phyloP scores from a whole-genome alignment of 805 yeast species.

The Hanseniaspora pseudoguilliermondii region DNA sequence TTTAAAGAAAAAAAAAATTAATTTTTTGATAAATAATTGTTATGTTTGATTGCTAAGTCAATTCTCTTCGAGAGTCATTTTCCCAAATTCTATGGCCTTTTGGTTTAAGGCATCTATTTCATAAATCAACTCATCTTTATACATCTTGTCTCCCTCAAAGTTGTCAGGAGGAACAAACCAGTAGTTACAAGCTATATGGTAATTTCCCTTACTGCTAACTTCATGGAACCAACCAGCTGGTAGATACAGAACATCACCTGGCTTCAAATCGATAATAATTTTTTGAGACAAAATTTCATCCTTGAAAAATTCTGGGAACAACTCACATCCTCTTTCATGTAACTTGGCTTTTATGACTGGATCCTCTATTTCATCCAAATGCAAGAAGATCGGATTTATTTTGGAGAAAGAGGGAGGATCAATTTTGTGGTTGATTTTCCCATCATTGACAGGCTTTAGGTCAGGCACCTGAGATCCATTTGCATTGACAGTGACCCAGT shows the following conservation, averaged over 20 bases:
- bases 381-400: constrained; percentile 52
- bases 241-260: constrained; percentile 55
- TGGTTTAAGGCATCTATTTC: constrained; percentile 36
- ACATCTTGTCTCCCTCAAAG: background rate
- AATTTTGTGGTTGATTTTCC: constrained; percentile 20
- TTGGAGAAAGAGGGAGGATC: constrained; percentile 62
- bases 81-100: constrained; percentile 21
- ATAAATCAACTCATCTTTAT: constrained; percentile 16
- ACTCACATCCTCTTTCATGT: constrained; percentile 26
- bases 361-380: constrained; percentile 39
- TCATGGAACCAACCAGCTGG: constrained; percentile 81
- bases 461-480: constrained; percentile 51
- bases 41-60: background rate
- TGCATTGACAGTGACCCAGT: constrained; percentile 48
- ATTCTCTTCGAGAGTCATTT: constrained; percentile 14
- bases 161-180: constrained; percentile 59
- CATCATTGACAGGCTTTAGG: constrained; percentile 34
- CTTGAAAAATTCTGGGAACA: constrained; percentile 38
- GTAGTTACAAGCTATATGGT: constrained; percentile 57
- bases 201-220: constrained; percentile 49
- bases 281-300: constrained; percentile 25
- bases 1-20: background rate
- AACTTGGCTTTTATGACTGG: constrained; percentile 22
- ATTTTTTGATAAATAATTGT: background rate
- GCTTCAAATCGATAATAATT: constrained; percentile 36